Evolutionary conservation across 78 protist genomes (phyloP).

Genomic region (Salpingoeca rosetta): DNA sequence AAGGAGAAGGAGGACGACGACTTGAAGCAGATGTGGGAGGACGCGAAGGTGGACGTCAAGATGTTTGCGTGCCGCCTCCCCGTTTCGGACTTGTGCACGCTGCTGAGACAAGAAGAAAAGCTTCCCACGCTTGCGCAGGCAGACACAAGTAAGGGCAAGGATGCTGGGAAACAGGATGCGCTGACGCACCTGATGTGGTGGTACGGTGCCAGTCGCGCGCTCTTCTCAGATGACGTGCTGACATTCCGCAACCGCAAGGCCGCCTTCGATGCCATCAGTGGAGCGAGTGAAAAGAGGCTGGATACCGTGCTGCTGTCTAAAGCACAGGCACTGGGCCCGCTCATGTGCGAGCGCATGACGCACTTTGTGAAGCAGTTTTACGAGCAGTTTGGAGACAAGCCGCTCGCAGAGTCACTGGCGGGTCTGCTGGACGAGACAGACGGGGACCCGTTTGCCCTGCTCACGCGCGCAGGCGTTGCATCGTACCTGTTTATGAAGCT

Average conservation of each 20-base stretch:
- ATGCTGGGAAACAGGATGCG: too few relatives aligned
- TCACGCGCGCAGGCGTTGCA: background rate
- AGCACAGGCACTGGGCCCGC: background rate
- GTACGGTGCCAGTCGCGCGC: background rate
- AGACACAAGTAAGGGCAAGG: background rate
- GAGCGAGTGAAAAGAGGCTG: background rate
- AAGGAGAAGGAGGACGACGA: background rate
- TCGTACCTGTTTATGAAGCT: background rate
- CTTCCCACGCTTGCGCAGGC: background rate
- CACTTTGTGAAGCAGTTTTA: background rate
- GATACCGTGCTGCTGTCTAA: background rate
- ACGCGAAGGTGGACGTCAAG: background rate
- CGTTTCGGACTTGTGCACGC: background rate
- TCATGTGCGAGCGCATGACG: background rate
- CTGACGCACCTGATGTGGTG: background rate
- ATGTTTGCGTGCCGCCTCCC: background rate
- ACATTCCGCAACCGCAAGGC: background rate
- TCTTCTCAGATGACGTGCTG: background rate
- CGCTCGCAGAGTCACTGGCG: background rate
- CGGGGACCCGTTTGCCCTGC: background rate
- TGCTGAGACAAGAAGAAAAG: background rate
- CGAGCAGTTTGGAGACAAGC: background rate
- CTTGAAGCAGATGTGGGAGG: background rate
- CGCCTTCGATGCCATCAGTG: background rate
- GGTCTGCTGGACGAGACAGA: background rate